Evolutionary conservation across 768 basidiomycete species (phyloP).

Genomic region (Calocera cornea): DNA sequence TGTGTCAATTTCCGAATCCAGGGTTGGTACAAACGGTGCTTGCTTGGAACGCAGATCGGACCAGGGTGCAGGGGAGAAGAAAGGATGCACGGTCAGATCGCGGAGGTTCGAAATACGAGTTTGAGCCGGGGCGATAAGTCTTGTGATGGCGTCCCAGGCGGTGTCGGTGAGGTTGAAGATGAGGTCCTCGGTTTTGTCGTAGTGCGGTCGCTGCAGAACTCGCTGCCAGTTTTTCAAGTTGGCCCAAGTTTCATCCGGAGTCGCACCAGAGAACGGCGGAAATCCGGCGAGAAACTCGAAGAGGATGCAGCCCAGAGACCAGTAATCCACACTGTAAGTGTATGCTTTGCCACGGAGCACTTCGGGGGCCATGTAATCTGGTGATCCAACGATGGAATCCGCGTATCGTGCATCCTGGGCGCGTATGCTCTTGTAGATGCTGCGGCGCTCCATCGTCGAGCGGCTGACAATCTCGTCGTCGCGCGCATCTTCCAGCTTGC

Average conservation of each 20-base stretch:
- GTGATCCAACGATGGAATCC: constrained; percentile 93
- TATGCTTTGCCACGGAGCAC: constrained; percentile 91
- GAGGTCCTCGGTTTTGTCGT: constrained; percentile 88
- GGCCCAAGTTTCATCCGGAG: constrained; percentile 96
- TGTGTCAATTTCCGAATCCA: constrained; percentile 89
- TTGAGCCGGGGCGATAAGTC: constrained; percentile 76
- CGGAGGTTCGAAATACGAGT: constrained; percentile 61
- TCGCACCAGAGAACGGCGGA: constrained; percentile 92
- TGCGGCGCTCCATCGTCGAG: constrained; percentile 86
- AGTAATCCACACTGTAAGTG: constrained; percentile 91
- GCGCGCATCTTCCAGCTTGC: constrained; percentile 96
- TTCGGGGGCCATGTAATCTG: constrained; percentile 97
- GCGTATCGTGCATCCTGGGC: constrained; percentile 86
- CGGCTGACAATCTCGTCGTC: constrained; percentile 80
- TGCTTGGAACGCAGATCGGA: constrained; percentile 56
- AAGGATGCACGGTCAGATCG: constrained; percentile 64
- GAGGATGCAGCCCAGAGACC: constrained; percentile 95
- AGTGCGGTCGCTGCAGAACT: constrained; percentile 81
- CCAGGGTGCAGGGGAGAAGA: constrained; percentile 71
- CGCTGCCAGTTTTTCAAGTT: constrained; percentile 97
- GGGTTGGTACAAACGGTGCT: constrained; percentile 86
- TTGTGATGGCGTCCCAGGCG: constrained; percentile 87
- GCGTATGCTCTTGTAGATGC: constrained; percentile 84
- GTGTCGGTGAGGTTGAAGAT: constrained; percentile 90
- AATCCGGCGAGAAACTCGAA: constrained; percentile 96